Percentiles rank a stretch among this genome's conserved stretches.
phyloP scores from a whole-genome alignment of 148 eudicot species.

The Dianthus caryophyllus region DNA sequence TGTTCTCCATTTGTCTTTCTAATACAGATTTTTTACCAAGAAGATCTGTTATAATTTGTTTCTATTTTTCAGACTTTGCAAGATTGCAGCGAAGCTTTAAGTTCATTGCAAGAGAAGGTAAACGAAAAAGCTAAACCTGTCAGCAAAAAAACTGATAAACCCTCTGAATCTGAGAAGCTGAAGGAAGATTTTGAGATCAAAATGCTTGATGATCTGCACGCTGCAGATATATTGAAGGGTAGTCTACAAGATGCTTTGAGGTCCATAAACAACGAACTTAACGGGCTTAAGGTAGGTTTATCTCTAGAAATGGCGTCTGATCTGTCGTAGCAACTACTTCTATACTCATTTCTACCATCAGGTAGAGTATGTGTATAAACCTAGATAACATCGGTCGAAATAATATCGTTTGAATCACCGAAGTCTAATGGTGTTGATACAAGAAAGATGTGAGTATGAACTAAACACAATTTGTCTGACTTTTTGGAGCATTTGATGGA shows the following conservation, averaged over 20 bases:
- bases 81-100: constrained; percentile 56
- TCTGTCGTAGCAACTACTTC: too few relatives aligned
- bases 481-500: not conserved
- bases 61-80: too few relatives aligned
- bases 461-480: not conserved
- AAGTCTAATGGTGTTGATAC: too few relatives aligned
- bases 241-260: constrained; percentile 59
- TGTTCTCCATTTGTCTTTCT: not conserved
- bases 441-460: too few relatives aligned
- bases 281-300: constrained; percentile 31
- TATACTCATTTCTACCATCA: too few relatives aligned
- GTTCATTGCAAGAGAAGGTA: constrained; percentile 25
- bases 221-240: constrained; percentile 51
- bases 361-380: too few relatives aligned
- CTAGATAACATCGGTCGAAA: too few relatives aligned
- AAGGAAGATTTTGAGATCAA: constrained; percentile 45
- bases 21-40: too few relatives aligned
- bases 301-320: not conserved
- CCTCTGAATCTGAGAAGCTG: constrained; percentile 39
- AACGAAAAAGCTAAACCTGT: constrained; percentile 31
- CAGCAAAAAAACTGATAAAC: constrained; percentile 29
- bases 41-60: not conserved
- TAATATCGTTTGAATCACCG: too few relatives aligned
- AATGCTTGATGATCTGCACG: constrained; percentile 78
- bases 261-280: constrained; percentile 39